Evolutionary conservation across 1,139 yeast genomes (phyloP), one percentile per base, ranked within the genome.

Genomic region (Maudiozyma humilis): DNA sequence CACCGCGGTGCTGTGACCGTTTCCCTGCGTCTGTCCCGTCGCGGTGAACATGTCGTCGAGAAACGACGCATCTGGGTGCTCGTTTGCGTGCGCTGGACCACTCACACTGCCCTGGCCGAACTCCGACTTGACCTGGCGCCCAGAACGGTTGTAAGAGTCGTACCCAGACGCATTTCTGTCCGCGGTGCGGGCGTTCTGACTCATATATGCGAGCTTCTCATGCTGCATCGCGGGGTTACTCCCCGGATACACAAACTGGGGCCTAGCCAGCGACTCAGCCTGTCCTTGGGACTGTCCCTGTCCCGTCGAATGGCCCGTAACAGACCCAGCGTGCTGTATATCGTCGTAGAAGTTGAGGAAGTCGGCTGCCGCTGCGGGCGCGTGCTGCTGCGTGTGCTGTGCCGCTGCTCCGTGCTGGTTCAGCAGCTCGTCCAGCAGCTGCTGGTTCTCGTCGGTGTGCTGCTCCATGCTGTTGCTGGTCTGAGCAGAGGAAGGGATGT

Each of bases 221-320:
- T 56, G 61, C 38, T 54, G 55, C 32, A 49, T 51, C 4, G 62
- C 60, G 4, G 61, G 60, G n/a, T 33, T 37, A n/a, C 34, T 35
- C 10, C 43, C 37, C 7, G 44, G 38, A 13, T 37, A 42, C 14
- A 32, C 40, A 37, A 37, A 42, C 15, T 32, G 32, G 13, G 25
- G 20, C 23, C 32, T 31, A 17, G 38, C 27, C 15, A 13, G 23
- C 17, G 14, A 3, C 3, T 17, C n/a, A 1, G 13, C 17, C 17
- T 37, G 40, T 17, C 19, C 18, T 7, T 29, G 14, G 8, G 31
- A 16, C 27, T 43, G 38, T 25, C 36, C 18, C 31, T 40, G 31
- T 10, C 18, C 14, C 16, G 23, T 16, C 27, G 25, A 19, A 6
- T n/a, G 16, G n/a, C 23, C 17, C 17, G 39, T 36, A 15, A 36